Conservation (phyloP, 176 grass and related monocot species). For the Oryza glumipatula region DNA sequence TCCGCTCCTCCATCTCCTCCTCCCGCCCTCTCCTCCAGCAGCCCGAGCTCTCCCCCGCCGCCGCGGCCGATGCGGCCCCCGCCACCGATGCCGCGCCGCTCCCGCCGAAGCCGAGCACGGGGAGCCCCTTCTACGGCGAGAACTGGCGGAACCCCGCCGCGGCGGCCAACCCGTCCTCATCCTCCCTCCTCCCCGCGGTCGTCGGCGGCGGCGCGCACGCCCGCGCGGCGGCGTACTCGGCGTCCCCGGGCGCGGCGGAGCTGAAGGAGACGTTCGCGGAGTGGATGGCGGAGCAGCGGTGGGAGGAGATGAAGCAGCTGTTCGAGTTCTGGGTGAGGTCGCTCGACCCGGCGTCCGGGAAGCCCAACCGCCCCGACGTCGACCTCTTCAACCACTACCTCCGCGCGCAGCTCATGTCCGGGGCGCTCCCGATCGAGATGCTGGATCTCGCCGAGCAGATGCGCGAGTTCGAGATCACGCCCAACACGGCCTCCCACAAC, state of each 20-base stretch:
- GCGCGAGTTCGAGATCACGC: conserved; percentile 72
- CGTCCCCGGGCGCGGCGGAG: conserved; percentile 43
- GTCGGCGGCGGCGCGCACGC: background rate
- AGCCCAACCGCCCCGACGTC: conserved; percentile 88
- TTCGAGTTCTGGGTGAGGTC: conserved; percentile 88
- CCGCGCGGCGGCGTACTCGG: conserved; percentile 48
- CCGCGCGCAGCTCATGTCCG: conserved; percentile 70
- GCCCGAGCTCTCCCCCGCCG: conserved; percentile 52
- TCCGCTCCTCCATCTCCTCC: conserved; percentile 68
- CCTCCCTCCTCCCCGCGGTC: conserved; percentile 57
- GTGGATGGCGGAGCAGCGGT: conserved; percentile 72
- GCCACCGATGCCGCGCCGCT: conserved; percentile 48
- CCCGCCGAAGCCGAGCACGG: conserved; percentile 78
- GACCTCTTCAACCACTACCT: conserved; percentile 96
- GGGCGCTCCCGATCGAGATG: conserved; percentile 53
- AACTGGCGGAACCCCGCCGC: conserved; percentile 83
- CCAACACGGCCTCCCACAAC: conserved; percentile 86
- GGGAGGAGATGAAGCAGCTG: conserved; percentile 67
- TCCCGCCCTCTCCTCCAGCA: conserved; percentile 71
- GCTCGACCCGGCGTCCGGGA: conserved; percentile 64
- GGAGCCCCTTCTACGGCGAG: conserved; percentile 81
- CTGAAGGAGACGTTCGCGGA: conserved; percentile 73
- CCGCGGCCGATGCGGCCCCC: background rate
- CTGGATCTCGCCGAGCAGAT: conserved; percentile 84
- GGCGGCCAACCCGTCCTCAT: conserved; percentile 25